Evolutionary conservation across 23 red algal species (phyloP), one percentile per base, ranked within the genome.

Genomic region (Gracilaria domingensis): DNA sequence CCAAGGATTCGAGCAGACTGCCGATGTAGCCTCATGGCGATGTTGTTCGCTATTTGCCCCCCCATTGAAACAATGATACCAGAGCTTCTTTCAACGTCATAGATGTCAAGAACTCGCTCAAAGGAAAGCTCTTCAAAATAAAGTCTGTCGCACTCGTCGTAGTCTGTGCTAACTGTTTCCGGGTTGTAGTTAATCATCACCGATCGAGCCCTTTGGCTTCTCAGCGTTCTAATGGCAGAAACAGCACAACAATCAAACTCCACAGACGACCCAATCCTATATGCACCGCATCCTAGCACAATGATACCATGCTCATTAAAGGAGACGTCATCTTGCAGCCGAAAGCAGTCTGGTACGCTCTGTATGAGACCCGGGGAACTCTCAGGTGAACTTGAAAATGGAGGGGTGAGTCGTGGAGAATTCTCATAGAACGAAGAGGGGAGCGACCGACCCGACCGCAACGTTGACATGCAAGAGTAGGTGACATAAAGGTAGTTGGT

Each of bases 171-270:
- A 35, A 99, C 97, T 28, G 97, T 99, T 51, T 99, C 97, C 5
- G 97, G 97, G 39, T 99, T 99, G 89, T 99, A 96, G 78, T 99
- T 99, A 26, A 99, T 95, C 97, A 99, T 99, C 36, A 99, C 88
- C 8, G 97, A 90, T n/a, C 80, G 48, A 59, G 82, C 78, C 23
- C 90, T 84, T 53, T 99, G 86, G 16, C 86, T 70, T 26, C 92
- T 49, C 36, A 99, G 81, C 32, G 93, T 94, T 64, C 97, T 88
- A 45, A 88, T 91, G 6, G 93, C 90, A 45, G 89, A 90, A 74
- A 99, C 97, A 34, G 97, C 97, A 77, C 97, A 99, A 72, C 97
- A 99, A 47, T 99, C 97, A 81, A 99, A 99, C 66, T 99, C 97
- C 1, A 99, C 97, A 62, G 97, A 99, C 25, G 97, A 99, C 54